Evolutionary conservation across 2,329 filamentous ascomycete species (phyloP).

Genomic region (Biscogniauxia marginata): DNA sequence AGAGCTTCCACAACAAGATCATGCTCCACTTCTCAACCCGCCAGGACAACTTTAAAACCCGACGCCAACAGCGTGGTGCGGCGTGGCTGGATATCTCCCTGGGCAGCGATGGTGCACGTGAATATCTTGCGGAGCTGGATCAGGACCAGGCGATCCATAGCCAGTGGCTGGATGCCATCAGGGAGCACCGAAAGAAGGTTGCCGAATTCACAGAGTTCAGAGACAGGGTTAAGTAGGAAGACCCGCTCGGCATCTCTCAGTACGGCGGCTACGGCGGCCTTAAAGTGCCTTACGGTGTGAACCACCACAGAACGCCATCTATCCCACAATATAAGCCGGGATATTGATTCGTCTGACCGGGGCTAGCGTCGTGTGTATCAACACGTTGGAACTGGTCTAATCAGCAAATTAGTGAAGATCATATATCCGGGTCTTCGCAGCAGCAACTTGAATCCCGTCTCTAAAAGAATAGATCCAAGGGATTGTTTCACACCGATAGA

Average conservation of each 20-base stretch:
- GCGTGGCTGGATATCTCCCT: conserved; percentile 41
- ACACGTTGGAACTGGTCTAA: not conserved
- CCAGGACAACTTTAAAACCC: conserved; percentile 41
- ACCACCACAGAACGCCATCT: not conserved
- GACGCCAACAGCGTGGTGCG: conserved; percentile 42
- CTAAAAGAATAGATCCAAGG: no score
- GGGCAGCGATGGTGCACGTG: conserved; percentile 43
- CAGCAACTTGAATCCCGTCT: no score
- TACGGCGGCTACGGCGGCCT: not conserved
- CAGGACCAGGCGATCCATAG: conserved; percentile 64
- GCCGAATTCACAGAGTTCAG: conserved; percentile 53
- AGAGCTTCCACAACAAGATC: conserved; percentile 50
- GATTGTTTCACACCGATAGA: no score
- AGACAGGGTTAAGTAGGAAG: conserved; percentile 40
- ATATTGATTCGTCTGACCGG: not conserved
- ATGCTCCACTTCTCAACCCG: conserved; percentile 55
- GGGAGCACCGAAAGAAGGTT: conserved; percentile 59
- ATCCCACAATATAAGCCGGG: not conserved
- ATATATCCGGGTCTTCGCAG: not conserved
- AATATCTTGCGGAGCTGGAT: conserved; percentile 60
- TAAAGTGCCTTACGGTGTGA: not conserved
- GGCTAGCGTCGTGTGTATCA: no score
- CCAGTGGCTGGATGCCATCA: conserved; percentile 59
- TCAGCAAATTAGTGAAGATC: not conserved
- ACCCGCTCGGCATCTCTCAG: conserved; percentile 4